Percentiles rank a stretch among this genome's conserved stretches.
These are phyloP conservation scores for Paraleonurus japonicus DNA, from an alignment of 257 asterid species.

Conservation along the genomic window DNA sequence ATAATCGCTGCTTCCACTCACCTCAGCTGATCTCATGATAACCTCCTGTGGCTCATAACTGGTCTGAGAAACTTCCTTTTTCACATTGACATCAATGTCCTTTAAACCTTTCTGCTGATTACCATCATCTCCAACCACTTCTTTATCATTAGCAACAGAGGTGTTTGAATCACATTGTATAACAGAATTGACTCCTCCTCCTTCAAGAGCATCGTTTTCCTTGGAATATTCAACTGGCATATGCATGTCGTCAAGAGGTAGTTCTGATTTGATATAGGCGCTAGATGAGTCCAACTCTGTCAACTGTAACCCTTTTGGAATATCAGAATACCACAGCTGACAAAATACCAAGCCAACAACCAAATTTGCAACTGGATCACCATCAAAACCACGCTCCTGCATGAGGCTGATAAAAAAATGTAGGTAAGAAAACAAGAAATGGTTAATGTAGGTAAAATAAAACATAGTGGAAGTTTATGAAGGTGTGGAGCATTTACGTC, in stretches of 20 bases:
- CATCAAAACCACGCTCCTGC: slow-evolving; percentile 64
- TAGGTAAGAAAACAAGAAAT: slow-evolving; percentile 9
- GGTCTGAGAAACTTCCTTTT: slow-evolving; percentile 34
- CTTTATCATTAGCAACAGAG: slow-evolving; percentile 67
- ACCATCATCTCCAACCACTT: slow-evolving; percentile 23
- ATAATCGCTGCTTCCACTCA: slow-evolving; percentile 36
- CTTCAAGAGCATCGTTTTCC: slow-evolving; percentile 42
- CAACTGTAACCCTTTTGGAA: slow-evolving; percentile 62
- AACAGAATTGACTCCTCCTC: slow-evolving; percentile 32
- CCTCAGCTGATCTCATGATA: slow-evolving; percentile 34
- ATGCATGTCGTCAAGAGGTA: slow-evolving; percentile 31
- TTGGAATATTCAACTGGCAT: slow-evolving; percentile 41
- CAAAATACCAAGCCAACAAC: slow-evolving; percentile 70
- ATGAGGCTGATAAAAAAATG: slow-evolving; percentile 49
- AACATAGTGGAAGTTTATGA: slow-evolving; percentile 7
- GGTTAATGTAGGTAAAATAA: slow-evolving; percentile 7
- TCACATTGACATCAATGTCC: slow-evolving; percentile 38
- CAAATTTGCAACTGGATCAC: slow-evolving; percentile 64
- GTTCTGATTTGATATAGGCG: slow-evolving; percentile 38
- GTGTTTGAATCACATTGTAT: slow-evolving; percentile 45
- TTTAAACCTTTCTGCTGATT: slow-evolving; percentile 26
- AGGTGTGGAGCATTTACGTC: slow-evolving; percentile 7
- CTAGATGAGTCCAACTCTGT: slow-evolving; percentile 33
- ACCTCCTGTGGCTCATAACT: slow-evolving; percentile 34
- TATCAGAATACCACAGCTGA: slow-evolving; percentile 66